Base-by-base conservation (phyloP, 805 yeast species). In the Brettanomyces naardenensis region DNA sequence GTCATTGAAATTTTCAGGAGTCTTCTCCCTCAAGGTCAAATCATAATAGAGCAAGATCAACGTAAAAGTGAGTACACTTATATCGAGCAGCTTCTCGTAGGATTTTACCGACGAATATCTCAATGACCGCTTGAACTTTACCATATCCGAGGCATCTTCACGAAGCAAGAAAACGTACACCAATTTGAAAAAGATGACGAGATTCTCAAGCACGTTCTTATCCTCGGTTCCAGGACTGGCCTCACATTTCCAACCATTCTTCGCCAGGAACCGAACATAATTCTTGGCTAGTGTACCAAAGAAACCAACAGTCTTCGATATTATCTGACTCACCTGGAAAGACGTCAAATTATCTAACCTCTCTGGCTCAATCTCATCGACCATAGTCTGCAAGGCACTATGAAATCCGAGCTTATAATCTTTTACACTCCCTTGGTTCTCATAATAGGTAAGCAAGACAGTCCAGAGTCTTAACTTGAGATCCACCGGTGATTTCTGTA, bases 401-500 rank as follows among this genome's bases (percentile, higher is more conserved):
- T 73, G 74, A 45, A 80, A 71, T 0, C 84, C 78, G 14, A 49
- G 46, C 28, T 68, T 63, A 25, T 69, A 65, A 19, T 68, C 64
- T 0, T 56, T 55, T 2, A 58, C 30, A 18, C 61, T 49, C 2
- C 44, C 30, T 15, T 54, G 48, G 3, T 51, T 52, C 11, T 58
- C 52, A 47, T 81, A 84, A 39, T 70, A 69, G 44, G 71, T 74
- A 34, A 86, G 67, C 14, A 89, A 61, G 19, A 81, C 68, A 23
- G 73, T 75, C 95, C 97, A 89, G 3, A 92, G 59, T 38, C 79
- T 78, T 28, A 88, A 60, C 39, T 73, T 74, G 53, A 87, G 69
- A 18, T 75, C 80, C 18, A 81, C 62, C 0, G 92, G 75, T 0
- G 94, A 76, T 10, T 63, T 65, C 3, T 65, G 59, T 13, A 92